A percentile compares a stretch with the other conserved stretches of the same genome.
Conservation (phyloP, 495 filamentous ascomycete species). For the Echria macrotheca region DNA sequence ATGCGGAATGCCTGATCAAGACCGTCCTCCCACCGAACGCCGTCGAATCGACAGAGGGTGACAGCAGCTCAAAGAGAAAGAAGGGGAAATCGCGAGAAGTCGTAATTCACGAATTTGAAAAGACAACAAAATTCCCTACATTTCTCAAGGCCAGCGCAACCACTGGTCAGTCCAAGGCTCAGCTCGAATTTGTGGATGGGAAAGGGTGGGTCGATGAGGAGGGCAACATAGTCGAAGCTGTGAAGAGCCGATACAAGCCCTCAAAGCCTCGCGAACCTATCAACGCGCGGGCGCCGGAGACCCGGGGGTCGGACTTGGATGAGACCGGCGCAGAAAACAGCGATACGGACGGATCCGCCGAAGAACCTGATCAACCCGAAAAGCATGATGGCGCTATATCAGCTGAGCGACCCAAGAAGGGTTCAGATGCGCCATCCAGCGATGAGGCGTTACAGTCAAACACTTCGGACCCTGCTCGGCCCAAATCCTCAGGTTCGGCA, state of each 20-base stretch:
- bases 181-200: constrained; percentile 60
- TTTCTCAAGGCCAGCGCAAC: constrained; percentile 57
- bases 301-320: background rate
- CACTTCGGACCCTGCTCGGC: constrained; percentile 25
- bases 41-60: constrained; percentile 32
- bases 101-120: constrained; percentile 75
- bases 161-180: constrained; percentile 27
- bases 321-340: background rate
- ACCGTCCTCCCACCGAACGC: constrained; percentile 65
- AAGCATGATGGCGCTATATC: too few relatives aligned
- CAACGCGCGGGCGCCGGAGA: too few relatives aligned
- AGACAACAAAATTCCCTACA: constrained; percentile 67
- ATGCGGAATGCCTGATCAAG: constrained; percentile 74
- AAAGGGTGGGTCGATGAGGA: constrained; percentile 84
- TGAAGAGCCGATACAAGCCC: constrained; percentile 15
- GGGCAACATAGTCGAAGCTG: constrained; percentile 65
- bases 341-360: background rate
- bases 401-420: too few relatives aligned
- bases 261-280: too few relatives aligned
- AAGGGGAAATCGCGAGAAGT: constrained; percentile 47
- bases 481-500: constrained; percentile 39
- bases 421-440: too few relatives aligned
- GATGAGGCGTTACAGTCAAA: too few relatives aligned
- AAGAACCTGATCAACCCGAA: too few relatives aligned
- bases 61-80: constrained; percentile 50